A percentile compares a stretch with the other conserved stretches of the same genome.
phyloP scores from a whole-genome alignment of 495 filamentous ascomycete species.

The Elasticomyces elasticus region DNA sequence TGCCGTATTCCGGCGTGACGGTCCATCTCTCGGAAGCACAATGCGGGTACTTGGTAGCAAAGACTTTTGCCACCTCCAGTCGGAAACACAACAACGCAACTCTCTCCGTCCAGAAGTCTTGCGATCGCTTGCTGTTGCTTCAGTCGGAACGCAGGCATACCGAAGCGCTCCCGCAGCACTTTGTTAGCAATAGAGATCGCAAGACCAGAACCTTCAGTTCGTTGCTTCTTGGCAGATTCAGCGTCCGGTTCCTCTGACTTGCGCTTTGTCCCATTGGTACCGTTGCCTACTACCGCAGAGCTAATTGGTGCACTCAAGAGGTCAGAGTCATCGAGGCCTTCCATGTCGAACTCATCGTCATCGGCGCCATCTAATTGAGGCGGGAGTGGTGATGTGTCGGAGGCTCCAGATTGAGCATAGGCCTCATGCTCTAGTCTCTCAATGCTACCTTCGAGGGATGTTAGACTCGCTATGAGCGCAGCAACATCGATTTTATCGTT shows the following conservation, averaged over 20 bases:
- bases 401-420: neutral
- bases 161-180: slow-evolving; percentile 1
- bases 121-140: slow-evolving; percentile 58
- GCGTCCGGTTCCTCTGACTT: slow-evolving; percentile 1
- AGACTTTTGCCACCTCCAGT: slow-evolving; percentile 85
- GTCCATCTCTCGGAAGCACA: slow-evolving; percentile 71
- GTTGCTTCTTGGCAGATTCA: neutral
- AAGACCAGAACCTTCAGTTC: neutral
- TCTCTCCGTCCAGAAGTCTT: slow-evolving; percentile 39
- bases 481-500: neutral
- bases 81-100: slow-evolving; percentile 46
- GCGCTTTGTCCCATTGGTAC: neutral
- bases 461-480: neutral
- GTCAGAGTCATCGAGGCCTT: neutral
- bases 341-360: slow-evolving; percentile 7
- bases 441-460: neutral
- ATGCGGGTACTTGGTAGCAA: slow-evolving; percentile 87
- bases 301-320: neutral
- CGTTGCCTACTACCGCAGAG: neutral
- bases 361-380: neutral
- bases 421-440: neutral
- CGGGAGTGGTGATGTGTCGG: neutral
- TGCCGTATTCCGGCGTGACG: slow-evolving; percentile 25
- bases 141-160: slow-evolving; percentile 47
- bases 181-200: slow-evolving; percentile 1